These are phyloP conservation scores for Bigelowiella natans DNA, from an alignment of 78 protist genomes.

Conservation along the genomic window DNA sequence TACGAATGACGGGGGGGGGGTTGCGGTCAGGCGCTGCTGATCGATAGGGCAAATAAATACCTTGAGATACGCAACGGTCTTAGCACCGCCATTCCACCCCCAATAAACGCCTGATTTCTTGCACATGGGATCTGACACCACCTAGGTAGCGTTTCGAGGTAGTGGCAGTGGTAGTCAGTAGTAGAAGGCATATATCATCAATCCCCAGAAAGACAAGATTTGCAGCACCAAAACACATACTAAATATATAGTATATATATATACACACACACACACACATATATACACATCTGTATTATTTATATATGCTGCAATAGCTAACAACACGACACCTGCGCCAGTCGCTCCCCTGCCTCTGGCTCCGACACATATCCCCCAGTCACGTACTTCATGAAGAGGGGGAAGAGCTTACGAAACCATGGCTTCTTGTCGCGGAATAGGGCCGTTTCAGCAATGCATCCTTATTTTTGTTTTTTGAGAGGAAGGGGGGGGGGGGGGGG, in stretches of 20 bases:
- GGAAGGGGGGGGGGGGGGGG: no score
- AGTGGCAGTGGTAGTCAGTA: neutral
- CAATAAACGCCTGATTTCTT: slow-evolving; percentile 15
- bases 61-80: neutral
- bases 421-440: slow-evolving; percentile 22
- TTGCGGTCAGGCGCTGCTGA: no score
- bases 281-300: neutral
- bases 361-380: slow-evolving; percentile 16
- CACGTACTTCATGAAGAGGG: slow-evolving; percentile 14
- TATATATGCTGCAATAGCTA: neutral
- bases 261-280: neutral
- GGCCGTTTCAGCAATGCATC: slow-evolving; percentile 18
- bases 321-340: slow-evolving; percentile 2
- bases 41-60: no score
- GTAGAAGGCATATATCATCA: neutral
- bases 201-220: neutral
- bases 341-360: slow-evolving; percentile 17
- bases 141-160: neutral
- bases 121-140: neutral
- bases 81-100: slow-evolving; percentile 21
- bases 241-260: neutral
- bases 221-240: neutral
- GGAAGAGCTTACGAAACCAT: neutral
- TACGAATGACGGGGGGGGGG: no score
- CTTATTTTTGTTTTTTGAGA: no score